Conservation (phyloP, 2,329 filamentous ascomycete genomes). For the Sclerotinia subarctica region DNA sequence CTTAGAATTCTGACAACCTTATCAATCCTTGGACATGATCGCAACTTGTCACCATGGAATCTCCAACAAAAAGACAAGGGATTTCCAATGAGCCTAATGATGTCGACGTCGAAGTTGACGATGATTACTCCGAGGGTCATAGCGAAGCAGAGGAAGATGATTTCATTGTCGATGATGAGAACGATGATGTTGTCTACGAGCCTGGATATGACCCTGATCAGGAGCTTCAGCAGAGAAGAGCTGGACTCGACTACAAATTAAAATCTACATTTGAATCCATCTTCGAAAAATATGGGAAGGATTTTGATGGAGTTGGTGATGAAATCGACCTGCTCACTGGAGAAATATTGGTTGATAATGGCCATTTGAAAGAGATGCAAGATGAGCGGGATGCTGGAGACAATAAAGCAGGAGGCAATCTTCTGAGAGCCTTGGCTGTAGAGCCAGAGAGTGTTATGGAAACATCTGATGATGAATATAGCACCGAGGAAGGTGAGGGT, state of each 20-base stretch:
- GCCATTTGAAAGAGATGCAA: slow-evolving; percentile 68
- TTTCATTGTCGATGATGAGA: slow-evolving; percentile 19
- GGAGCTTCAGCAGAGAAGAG: slow-evolving; percentile 59
- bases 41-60: slow-evolving; percentile 48
- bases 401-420: slow-evolving; percentile 22
- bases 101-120: slow-evolving; percentile 25
- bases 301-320: slow-evolving; percentile 81
- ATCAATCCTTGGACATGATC: neutral
- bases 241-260: slow-evolving; percentile 65
- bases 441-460: slow-evolving; percentile 30
- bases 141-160: slow-evolving; percentile 24
- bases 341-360: slow-evolving; percentile 84
- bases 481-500: slow-evolving; percentile 34
- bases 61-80: slow-evolving; percentile 58
- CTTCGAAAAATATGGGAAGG: slow-evolving; percentile 80
- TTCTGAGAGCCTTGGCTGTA: slow-evolving; percentile 36
- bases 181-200: slow-evolving; percentile 23
- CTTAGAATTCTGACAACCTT: neutral
- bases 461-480: slow-evolving; percentile 32
- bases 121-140: slow-evolving; percentile 23
- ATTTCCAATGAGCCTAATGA: slow-evolving; percentile 42
- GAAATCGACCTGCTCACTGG: slow-evolving; percentile 84
- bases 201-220: slow-evolving; percentile 50
- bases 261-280: slow-evolving; percentile 86
- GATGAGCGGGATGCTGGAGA: slow-evolving; percentile 52